These are phyloP conservation scores for Erodium chrysanthum DNA, from an alignment of 441 rosid species.

Conservation along the genomic window DNA sequence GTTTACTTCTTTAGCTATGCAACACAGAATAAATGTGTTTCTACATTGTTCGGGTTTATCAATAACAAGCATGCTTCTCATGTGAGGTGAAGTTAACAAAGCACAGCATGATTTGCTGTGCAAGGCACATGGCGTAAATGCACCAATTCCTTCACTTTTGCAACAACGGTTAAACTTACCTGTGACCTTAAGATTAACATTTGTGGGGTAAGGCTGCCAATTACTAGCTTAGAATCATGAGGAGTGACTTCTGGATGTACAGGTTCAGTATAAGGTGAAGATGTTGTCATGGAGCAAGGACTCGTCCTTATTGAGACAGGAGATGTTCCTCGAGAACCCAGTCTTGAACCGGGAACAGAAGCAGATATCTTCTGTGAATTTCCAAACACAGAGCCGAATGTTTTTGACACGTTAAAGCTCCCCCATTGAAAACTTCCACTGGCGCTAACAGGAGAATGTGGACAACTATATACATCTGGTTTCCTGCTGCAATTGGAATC, in stretches of 20 bases:
- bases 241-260: constrained; percentile 58
- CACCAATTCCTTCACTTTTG: not conserved
- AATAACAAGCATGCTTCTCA: not conserved
- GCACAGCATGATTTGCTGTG: not conserved
- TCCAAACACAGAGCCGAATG: constrained; percentile 72
- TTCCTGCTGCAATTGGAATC: constrained; percentile 61
- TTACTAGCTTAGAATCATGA: constrained; percentile 61
- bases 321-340: constrained; percentile 87
- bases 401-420: constrained; percentile 53
- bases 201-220: constrained; percentile 65
- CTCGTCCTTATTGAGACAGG: constrained; percentile 82
- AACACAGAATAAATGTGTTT: too few relatives aligned
- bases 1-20: not conserved
- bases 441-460: constrained; percentile 77
- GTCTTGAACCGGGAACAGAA: constrained; percentile 96
- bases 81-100: not conserved
- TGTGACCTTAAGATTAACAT: constrained; percentile 71
- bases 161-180: constrained; percentile 27
- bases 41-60: too few relatives aligned
- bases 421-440: constrained; percentile 77
- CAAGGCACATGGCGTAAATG: constrained; percentile 17
- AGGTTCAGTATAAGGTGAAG: constrained; percentile 70
- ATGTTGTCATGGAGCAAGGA: constrained; percentile 91
- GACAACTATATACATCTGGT: constrained; percentile 70
- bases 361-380: constrained; percentile 87